Percentiles rank a stretch among this genome's conserved stretches.
phyloP scores from a whole-genome alignment of 108 stramenopile species.

The Pelagomonas calceolata region DNA sequence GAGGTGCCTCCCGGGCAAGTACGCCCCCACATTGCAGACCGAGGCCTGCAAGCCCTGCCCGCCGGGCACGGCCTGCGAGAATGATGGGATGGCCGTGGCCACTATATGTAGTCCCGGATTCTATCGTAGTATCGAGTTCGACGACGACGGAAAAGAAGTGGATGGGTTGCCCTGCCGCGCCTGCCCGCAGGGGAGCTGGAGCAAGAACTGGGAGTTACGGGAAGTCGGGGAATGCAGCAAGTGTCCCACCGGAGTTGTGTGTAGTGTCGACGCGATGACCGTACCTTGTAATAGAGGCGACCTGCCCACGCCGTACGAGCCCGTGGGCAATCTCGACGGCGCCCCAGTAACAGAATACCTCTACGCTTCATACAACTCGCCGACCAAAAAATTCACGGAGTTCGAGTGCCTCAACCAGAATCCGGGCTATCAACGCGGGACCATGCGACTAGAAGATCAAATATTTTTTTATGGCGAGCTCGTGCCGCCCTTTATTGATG shows the following conservation, averaged over 20 bases:
- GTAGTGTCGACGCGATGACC: conserved; percentile 62
- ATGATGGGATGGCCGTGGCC: conserved; percentile 38
- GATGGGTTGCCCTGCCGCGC: conserved; percentile 30
- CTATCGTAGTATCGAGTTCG: conserved; percentile 29
- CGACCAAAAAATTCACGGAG: conserved; percentile 39
- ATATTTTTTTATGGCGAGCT: conserved; percentile 63
- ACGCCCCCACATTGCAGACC: conserved; percentile 60
- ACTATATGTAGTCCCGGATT: conserved; percentile 43
- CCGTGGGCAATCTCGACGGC: conserved; percentile 55
- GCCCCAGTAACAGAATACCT: conserved; percentile 43
- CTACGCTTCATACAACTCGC: conserved; percentile 42
- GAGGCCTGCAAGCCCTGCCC: conserved; percentile 62
- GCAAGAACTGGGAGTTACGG: conserved; percentile 72
- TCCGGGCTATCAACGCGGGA: conserved; percentile 8
- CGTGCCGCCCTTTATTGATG: conserved; percentile 63
- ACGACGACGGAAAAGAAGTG: conserved; percentile 15
- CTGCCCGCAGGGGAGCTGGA: conserved; percentile 65
- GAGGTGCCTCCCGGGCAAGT: conserved; percentile 54
- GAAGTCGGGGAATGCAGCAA: conserved; percentile 60
- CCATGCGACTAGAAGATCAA: conserved; percentile 30
- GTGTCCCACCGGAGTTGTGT: conserved; percentile 63
- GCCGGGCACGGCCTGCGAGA: conserved; percentile 54
- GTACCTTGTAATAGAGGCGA: conserved; percentile 51
- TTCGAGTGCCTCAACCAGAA: conserved; percentile 60
- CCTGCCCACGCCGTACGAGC: conserved; percentile 63